Conservation (phyloP, 2,329 filamentous ascomycete genomes). For the Didymella exigua region DNA sequence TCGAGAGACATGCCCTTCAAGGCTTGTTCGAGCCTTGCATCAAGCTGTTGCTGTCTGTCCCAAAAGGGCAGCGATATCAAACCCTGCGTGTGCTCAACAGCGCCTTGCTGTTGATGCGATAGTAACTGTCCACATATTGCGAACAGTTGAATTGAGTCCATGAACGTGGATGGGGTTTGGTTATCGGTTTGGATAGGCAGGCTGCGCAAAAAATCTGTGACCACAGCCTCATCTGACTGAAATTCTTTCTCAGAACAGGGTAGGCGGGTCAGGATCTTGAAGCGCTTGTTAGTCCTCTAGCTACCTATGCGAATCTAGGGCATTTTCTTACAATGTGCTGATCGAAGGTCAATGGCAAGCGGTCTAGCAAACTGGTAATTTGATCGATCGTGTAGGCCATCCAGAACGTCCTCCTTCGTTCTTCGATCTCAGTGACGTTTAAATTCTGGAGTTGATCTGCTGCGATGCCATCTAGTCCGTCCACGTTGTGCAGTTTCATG, state of each 20-base stretch:
- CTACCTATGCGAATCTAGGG: not conserved
- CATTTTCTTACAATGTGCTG: not conserved
- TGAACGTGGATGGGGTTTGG: not conserved
- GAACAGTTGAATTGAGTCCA: conserved; percentile 2
- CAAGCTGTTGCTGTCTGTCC: conserved; percentile 7
- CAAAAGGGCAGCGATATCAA: not conserved
- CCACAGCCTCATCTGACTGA: conserved; percentile 2
- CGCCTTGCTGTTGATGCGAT: conserved; percentile 4
- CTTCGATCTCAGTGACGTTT: conserved; percentile 1
- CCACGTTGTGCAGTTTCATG: conserved; percentile 7
- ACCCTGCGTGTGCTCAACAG: conserved; percentile 4
- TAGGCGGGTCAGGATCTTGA: conserved; percentile 1
- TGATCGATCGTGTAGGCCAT: conserved; percentile 10
- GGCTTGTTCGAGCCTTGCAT: not conserved
- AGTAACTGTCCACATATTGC: conserved; percentile 4
- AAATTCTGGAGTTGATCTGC: not conserved
- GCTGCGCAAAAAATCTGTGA: not conserved
- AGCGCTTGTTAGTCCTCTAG: not conserved
- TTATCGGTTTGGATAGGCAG: not conserved
- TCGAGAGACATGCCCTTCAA: conserved; percentile 1
- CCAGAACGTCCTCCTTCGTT: conserved; percentile 5
- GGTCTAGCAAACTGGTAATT: conserved; percentile 1
- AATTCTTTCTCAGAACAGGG: conserved; percentile 9
- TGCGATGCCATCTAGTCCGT: conserved; percentile 2
- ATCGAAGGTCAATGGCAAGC: conserved; percentile 3